Conservation (phyloP, 176 grass and related monocot genomes). For the Oryza punctata region DNA sequence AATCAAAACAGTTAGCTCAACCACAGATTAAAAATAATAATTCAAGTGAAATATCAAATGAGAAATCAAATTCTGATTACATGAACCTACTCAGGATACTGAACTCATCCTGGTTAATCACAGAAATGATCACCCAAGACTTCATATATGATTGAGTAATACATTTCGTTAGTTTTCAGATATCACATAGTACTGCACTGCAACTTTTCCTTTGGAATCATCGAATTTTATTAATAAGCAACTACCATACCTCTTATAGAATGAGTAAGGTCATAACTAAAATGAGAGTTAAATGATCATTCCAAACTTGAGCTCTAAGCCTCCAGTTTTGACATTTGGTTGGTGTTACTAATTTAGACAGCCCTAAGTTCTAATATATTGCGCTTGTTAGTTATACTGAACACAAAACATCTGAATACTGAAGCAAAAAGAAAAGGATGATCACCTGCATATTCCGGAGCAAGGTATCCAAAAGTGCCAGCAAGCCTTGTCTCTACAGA, state of each 20-base stretch:
- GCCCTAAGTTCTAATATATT: neutral
- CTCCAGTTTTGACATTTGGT: neutral
- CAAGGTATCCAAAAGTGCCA: slow-evolving; percentile 94
- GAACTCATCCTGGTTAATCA: neutral
- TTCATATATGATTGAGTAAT: neutral
- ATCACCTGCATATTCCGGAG: slow-evolving; percentile 96
- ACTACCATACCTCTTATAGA: slow-evolving; percentile 15
- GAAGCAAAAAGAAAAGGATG: slow-evolving; percentile 29
- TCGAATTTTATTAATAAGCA: neutral
- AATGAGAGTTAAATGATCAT: neutral
- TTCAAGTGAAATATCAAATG: neutral
- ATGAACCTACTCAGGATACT: neutral
- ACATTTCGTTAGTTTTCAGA: slow-evolving; percentile 4
- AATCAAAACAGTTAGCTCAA: neutral
- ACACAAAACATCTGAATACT: slow-evolving; percentile 3
- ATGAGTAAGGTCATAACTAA: slow-evolving; percentile 2
- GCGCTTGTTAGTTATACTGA: neutral
- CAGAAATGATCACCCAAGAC: neutral
- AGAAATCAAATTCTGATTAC: neutral
- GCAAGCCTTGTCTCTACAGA: slow-evolving; percentile 84
- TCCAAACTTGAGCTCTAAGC: neutral
- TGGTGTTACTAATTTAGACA: neutral
- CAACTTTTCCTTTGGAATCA: neutral
- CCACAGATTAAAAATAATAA: neutral
- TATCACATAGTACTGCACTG: neutral